Percentiles rank a stretch among this genome's conserved stretches.
Evolutionary conservation across 306 rosid species (phyloP).

Genomic region (Rubus idaeus): DNA sequence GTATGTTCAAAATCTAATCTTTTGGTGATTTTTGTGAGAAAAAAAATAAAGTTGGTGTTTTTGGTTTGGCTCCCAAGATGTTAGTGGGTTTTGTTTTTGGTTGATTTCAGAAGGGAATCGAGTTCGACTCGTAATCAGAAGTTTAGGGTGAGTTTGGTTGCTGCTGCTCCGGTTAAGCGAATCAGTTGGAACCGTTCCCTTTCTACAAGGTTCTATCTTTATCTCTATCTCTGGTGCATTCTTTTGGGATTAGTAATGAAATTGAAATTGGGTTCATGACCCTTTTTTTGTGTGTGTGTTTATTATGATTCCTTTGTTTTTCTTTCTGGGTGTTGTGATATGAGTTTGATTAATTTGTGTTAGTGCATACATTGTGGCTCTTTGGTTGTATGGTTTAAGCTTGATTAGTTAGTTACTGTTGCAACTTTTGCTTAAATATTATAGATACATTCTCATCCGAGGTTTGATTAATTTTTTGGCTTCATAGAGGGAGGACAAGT

Average conservation of each 20-base stretch:
- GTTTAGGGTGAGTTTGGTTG: conserved; percentile 54
- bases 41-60: neutral
- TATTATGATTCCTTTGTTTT: neutral
- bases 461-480: conserved; percentile 14
- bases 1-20: conserved; percentile 25
- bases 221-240: neutral
- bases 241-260: neutral
- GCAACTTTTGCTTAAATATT: neutral
- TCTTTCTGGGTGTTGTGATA: neutral
- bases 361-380: neutral
- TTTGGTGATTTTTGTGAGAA: neutral
- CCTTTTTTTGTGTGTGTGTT: neutral
- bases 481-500: conserved; percentile 86
- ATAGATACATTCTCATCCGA: neutral
- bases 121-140: conserved; percentile 22
- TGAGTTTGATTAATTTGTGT: conserved; percentile 3
- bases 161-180: conserved; percentile 47
- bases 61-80: neutral
- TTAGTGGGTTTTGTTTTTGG: neutral
- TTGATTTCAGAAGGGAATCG: conserved; percentile 34
- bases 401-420: neutral
- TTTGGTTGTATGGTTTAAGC: neutral
- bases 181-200: conserved; percentile 91
- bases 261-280: neutral
- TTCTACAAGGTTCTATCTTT: conserved; percentile 63